Evolutionary conservation across 139 green algal species (phyloP), one percentile per base, ranked within the genome.

Genomic region (Volvox africanus): DNA sequence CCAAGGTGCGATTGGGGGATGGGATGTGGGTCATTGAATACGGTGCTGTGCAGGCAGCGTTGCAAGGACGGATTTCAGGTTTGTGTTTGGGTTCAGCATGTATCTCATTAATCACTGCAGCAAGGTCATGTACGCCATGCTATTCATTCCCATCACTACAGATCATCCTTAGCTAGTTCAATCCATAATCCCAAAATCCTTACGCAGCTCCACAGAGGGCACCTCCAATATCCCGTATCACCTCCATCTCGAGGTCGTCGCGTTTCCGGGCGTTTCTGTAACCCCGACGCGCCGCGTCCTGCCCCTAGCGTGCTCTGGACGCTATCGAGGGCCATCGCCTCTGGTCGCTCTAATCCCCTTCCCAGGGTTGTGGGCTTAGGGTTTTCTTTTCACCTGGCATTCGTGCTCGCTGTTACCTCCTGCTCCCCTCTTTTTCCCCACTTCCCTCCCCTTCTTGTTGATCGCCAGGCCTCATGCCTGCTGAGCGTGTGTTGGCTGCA

Each of bases 401-500:
- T 81, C 14, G 14, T 2, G 2, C 32, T 5, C 75, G 6, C n/a
- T 33, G n/a, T 22, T 75, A 1, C 80, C n/a, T 55, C 3, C 22
- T 30, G 14, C 20, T 14, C 75, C 12, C 24, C 1, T 17, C 18
- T 81, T 35, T 81, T 1, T 16, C 35, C 37, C 36, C 2, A 12
- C 14, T 19, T 24, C 35, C 78, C 36, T 26, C 78, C 37, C 36
- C 37, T 26, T 65, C 37, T 55, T 55, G 5, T 55, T 55, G 44
- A 55, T 55, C 44, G 44, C 71, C 86, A 94, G 93, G 80, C 88
- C 18, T 50, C 78, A 1, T 79, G 32, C 61, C 91, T 95, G 32
- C 80, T 96, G 35, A 94, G 92, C 11, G 82, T 87, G 32, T 87
- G 75, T 71, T 93, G 86, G 62, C n/a, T 86, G 36, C 55, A 92